Evolutionary conservation across 2,329 filamentous ascomycete genomes (phyloP).

Genomic region (Fusarium chuoi): DNA sequence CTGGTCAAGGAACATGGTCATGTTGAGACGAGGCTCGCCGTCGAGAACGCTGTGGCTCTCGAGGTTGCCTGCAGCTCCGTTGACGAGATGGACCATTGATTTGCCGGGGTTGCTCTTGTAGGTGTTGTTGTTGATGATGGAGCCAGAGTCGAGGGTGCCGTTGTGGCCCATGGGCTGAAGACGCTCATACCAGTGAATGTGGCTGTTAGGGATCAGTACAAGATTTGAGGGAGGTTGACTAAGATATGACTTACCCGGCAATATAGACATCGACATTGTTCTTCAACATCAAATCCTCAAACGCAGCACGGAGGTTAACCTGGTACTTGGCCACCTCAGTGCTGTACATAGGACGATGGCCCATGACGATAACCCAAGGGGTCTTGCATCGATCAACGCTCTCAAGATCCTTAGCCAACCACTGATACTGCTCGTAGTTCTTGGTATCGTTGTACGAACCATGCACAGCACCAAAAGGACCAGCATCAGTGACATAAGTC

Average conservation of each 20-base stretch:
- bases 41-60: neutral
- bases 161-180: neutral
- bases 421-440: slow-evolving; percentile 6
- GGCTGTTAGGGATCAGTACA: neutral
- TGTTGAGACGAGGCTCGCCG: neutral
- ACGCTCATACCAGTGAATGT: slow-evolving; percentile 9
- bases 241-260: neutral
- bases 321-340: neutral
- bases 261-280: slow-evolving; percentile 1
- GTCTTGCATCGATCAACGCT: slow-evolving; percentile 2
- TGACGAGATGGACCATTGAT: neutral
- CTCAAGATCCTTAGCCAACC: neutral
- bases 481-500: neutral
- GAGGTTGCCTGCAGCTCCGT: neutral
- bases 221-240: accelerated
- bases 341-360: slow-evolving; percentile 1
- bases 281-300: neutral
- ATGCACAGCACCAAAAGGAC: neutral
- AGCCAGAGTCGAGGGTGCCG: neutral
- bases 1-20: neutral
- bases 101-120: neutral
- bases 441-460: neutral
- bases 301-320: neutral
- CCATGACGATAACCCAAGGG: slow-evolving; percentile 4
- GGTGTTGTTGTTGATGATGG: neutral